A percentile compares a stretch with the other conserved stretches of the same genome.
These are phyloP conservation scores for Hebeloma cylindrosporum DNA, from an alignment of 768 basidiomycete genomes.

Conservation along the genomic window DNA sequence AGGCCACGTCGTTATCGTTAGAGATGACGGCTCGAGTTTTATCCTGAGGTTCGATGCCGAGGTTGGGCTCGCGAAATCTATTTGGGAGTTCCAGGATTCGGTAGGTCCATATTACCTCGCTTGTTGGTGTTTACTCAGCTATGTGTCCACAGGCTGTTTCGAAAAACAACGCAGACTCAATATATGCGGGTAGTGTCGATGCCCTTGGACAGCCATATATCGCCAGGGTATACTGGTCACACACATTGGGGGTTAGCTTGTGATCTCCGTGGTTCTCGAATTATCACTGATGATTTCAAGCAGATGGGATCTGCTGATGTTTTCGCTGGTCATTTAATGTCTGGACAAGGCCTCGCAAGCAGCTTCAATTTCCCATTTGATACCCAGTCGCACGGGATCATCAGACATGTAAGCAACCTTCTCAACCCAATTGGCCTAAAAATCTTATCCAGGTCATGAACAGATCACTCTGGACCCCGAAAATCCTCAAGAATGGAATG, in stretches of 20 bases:
- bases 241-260: conserved; percentile 45
- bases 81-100: conserved; percentile 58
- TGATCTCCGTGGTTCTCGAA: conserved; percentile 2
- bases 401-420: conserved; percentile 54
- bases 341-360: conserved; percentile 42
- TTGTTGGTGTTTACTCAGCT: neutral
- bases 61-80: conserved; percentile 30
- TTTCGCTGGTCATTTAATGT: conserved; percentile 46
- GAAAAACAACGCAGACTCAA: conserved; percentile 41
- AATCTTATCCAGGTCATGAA: neutral
- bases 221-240: conserved; percentile 68
- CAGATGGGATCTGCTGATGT: conserved; percentile 60
- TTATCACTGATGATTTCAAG: neutral
- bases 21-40: conserved; percentile 53
- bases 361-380: conserved; percentile 67
- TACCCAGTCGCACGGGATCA: conserved; percentile 61
- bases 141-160: conserved; percentile 39
- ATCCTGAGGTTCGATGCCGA: conserved; percentile 53
- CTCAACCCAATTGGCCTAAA: conserved; percentile 1
- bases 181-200: conserved; percentile 59
- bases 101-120: conserved; percentile 35
- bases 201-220: conserved; percentile 53
- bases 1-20: conserved; percentile 63
- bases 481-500: conserved; percentile 35
- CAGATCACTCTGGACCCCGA: conserved; percentile 55